These are phyloP conservation scores for Fusarium concolor DNA, from an alignment of 2,329 filamentous ascomycete genomes.

Conservation along the genomic window DNA sequence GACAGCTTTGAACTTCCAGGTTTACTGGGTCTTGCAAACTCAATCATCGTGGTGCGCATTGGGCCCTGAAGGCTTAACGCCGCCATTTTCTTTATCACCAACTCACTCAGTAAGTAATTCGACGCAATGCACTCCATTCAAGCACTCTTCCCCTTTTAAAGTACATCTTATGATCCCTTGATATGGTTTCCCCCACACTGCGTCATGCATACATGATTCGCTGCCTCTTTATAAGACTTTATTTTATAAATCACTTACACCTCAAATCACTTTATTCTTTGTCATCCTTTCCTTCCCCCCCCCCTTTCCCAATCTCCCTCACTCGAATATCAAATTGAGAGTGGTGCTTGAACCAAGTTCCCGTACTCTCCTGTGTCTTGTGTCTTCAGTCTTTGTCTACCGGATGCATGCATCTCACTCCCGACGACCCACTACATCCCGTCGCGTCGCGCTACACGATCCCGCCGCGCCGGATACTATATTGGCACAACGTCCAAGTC, in stretches of 20 bases:
- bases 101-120: slow-evolving; percentile 39
- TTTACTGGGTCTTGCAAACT: slow-evolving; percentile 10
- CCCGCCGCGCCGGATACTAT: slow-evolving; percentile 41
- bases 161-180: slow-evolving; percentile 29
- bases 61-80: slow-evolving; percentile 29
- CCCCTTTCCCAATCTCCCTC: background rate
- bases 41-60: slow-evolving; percentile 12
- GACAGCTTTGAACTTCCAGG: slow-evolving; percentile 11
- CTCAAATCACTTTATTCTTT: background rate
- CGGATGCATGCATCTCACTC: slow-evolving; percentile 45
- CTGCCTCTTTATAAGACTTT: slow-evolving; percentile 3
- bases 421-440: slow-evolving; percentile 42
- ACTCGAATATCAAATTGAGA: slow-evolving; percentile 14
- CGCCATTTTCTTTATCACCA: slow-evolving; percentile 21
- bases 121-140: background rate
- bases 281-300: background rate
- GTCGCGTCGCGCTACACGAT: slow-evolving; percentile 48
- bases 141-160: slow-evolving; percentile 13
- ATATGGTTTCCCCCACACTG: slow-evolving; percentile 34
- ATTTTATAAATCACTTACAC: slow-evolving; percentile 25
- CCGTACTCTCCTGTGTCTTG: background rate
- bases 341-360: slow-evolving; percentile 23
- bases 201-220: slow-evolving; percentile 29
- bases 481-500: slow-evolving; percentile 19
- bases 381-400: slow-evolving; percentile 11